Base-by-base conservation (phyloP, 2,329 filamentous ascomycete genomes). In the Capronia epimyces region DNA sequence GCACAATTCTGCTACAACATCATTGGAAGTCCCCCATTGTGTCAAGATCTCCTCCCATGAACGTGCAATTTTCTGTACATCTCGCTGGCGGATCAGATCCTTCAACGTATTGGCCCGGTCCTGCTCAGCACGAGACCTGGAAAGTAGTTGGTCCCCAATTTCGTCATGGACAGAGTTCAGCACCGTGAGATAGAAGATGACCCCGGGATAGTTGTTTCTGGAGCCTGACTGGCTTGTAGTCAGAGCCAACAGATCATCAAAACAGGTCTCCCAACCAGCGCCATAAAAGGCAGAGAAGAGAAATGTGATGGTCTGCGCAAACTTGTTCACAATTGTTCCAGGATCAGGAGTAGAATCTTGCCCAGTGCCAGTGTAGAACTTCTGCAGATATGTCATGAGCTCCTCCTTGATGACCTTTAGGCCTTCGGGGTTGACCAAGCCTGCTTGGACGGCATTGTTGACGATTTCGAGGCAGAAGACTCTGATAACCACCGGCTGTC, bases 111-210 rank as follows among this genome's bases (percentile, higher is more conserved):
- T 89, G 66, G 95, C 94, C 56, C 87, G 84, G 69, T 89, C 91
- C 60, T 86, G 81, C 65, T 97, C 89, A 49, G 80, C 80, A 39
- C 79, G 81, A 45, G 89, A 83, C 32, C 91, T 82, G 42, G 85
- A 82, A 46, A 97, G 79, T 58, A 97, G 78, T 61, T 93, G 83
- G 71, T 98, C 93, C 57, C 91, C 93, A 64, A 98, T 96, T 69
- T 98, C 93, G 63, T 98, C 93, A 65, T 98, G 93, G 41, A 98
- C 84, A 27, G 90, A 93, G 59, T 84, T 81, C 41, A 97, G 78
- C 57, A 96, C 82, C 45, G 91, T 86, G 49, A 98, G 79, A 70
- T 96, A 97, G 62, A 98, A 81, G 27, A 90, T 75, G 42, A 93
- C 86, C 2, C 88, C 91, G 1, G 78, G 67, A 31, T 82, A 70